Percentiles rank a stretch among this genome's conserved stretches.
phyloP scores from a whole-genome alignment of 768 basidiomycete genomes.

The Lentinus brumalis region DNA sequence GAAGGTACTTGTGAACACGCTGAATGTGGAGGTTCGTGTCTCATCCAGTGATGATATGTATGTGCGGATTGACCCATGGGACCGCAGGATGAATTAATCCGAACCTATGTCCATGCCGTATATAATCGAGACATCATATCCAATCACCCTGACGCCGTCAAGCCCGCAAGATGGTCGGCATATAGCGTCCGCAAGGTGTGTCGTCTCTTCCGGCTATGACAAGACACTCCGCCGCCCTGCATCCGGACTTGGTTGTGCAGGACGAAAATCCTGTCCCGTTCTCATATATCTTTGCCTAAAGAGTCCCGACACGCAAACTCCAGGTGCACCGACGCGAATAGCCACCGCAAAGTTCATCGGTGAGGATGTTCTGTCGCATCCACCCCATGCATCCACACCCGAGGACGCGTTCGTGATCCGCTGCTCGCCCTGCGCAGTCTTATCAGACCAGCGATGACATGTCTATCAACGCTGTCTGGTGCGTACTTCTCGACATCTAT shows the following conservation, averaged over 20 bases:
- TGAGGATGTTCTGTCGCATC: conserved; percentile 73
- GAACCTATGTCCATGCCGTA: no score
- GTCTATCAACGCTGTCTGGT: conserved; percentile 91
- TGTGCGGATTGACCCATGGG: conserved; percentile 16
- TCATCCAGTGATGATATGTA: background rate
- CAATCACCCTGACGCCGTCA: no score
- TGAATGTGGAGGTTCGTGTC: no score
- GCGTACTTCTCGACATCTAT: conserved; percentile 24
- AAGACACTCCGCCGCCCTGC: background rate
- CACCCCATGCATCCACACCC: conserved; percentile 69
- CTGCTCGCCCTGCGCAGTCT: conserved; percentile 95
- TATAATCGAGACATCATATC: no score
- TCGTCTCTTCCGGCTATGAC: background rate
- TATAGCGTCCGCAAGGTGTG: no score
- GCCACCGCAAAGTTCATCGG: conserved; percentile 85
- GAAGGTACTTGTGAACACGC: no score
- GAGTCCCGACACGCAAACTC: conserved; percentile 38
- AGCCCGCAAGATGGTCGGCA: no score
- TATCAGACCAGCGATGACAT: conserved; percentile 94
- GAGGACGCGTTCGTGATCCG: conserved; percentile 89
- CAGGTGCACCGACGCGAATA: conserved; percentile 70
- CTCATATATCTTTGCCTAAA: conserved; percentile 73
- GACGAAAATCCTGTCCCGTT: conserved; percentile 92
- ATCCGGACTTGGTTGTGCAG: conserved; percentile 33
- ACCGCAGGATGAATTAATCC: background rate